Base-by-base conservation (phyloP, 2,329 filamentous ascomycete genomes). In the Pseudogymnoascus verrucosus region DNA sequence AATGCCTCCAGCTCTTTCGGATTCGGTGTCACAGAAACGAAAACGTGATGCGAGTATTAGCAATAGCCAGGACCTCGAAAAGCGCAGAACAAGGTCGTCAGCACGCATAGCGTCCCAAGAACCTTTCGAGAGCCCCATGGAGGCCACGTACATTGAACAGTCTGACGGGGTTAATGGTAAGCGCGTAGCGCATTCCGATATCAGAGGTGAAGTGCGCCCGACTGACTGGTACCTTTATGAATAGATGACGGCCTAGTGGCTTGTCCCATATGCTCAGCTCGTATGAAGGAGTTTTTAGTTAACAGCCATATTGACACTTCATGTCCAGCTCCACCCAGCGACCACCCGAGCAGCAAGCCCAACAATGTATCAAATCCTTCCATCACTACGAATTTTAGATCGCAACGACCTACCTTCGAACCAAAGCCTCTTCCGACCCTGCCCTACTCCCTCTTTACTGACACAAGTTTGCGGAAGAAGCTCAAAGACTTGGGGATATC, bases 391-490 rank as follows among this genome's bases (percentile, higher is more conserved):
- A 57, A 57, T 34, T 3, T 34, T 16, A 34, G 51, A 12, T 21
- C 34, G 16, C 51, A 61, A 19, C 34, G 14, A 36, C 62, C 62
- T 37, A 61, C 12, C 10, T 60, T 67, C 37, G 71, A 65, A 37
- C 72, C 67, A 68, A 86, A 91, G 60, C 84, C 89, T 36, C 78
- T 97, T 8, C 89, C 95, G 0, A 85, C 90, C 8, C 80, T 97
- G 16, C 95, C 91, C 71, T 98, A 97, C 75, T 89, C 88, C 21
- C 83, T 96, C 73, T 77, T 96, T n/a, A 96, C 89, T 72, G 93
- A 98, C 21, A 78, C 76, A 0, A 83, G 84, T 1, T 78, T 99
- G 62, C 85, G 87, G 60, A 95, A 90, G 72, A 98, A 96, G 76
- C 78, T 99, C 44, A 74, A 79, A 16, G 91, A 96, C 2, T 79